phyloP scores from a whole-genome alignment of 108 stramenopile species.

The Cyclotella cryptica region DNA sequence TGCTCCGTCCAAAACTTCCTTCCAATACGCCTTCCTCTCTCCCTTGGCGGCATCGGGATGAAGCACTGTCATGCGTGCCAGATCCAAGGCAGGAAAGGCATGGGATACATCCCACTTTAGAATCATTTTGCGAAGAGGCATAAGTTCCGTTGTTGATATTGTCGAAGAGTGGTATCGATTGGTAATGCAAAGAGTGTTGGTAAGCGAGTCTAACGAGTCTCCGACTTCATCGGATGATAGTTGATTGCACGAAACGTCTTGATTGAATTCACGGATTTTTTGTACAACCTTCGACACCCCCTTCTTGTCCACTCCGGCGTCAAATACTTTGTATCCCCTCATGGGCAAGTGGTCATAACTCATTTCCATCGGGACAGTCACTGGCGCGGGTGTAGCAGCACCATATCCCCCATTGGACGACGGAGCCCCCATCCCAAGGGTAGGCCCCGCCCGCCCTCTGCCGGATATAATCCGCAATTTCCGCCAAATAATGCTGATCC shows the following conservation, averaged over 20 bases:
- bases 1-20: constrained; percentile 43
- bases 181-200: constrained; percentile 67
- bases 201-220: constrained; percentile 42
- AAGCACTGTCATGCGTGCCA: constrained; percentile 74
- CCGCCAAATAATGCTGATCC: constrained; percentile 85
- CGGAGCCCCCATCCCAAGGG: constrained; percentile 62
- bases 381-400: constrained; percentile 20
- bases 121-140: constrained; percentile 64
- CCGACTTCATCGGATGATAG: constrained; percentile 49
- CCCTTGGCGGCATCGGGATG: constrained; percentile 76
- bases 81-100: constrained; percentile 82
- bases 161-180: constrained; percentile 84
- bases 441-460: constrained; percentile 75
- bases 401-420: constrained; percentile 17
- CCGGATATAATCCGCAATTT: constrained; percentile 94
- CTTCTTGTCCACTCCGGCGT: constrained; percentile 62
- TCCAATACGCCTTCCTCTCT: constrained; percentile 61
- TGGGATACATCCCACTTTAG: constrained; percentile 53
- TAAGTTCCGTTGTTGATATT: constrained; percentile 58
- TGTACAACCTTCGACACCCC: constrained; percentile 73
- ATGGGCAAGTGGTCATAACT: constrained; percentile 72
- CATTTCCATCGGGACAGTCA: constrained; percentile 25
- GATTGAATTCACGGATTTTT: constrained; percentile 75
- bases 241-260: constrained; percentile 17
- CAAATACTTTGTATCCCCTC: constrained; percentile 75